Conservation (phyloP, 2,329 filamentous ascomycete species). For the Claviceps arundinis region DNA sequence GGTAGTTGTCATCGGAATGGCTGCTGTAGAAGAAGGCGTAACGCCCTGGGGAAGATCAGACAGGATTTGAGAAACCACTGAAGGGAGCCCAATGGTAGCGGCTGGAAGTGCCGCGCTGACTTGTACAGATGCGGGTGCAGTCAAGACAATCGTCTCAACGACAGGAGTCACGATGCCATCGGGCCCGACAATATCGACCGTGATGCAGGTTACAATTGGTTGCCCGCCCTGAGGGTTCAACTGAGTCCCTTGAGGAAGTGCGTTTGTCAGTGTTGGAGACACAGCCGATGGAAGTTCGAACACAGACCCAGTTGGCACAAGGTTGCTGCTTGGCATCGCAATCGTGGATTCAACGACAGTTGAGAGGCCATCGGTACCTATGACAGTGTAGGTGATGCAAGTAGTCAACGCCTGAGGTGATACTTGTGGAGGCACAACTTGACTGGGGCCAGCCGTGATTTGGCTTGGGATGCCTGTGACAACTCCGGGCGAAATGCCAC, state of each 20-base stretch:
- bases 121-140: constrained; percentile 5
- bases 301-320: constrained; percentile 9
- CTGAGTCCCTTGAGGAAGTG: constrained; percentile 10
- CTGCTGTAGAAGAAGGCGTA: constrained; percentile 6
- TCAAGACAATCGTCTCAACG: constrained; percentile 14
- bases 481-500: constrained; percentile 8
- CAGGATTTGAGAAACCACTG: constrained; percentile 8
- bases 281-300: constrained; percentile 9
- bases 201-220: constrained; percentile 17
- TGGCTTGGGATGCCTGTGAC: constrained; percentile 13
- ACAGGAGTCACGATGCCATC: constrained; percentile 19
- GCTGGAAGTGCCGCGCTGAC: constrained; percentile 6
- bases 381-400: constrained; percentile 17
- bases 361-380: constrained; percentile 16
- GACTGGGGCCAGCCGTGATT: constrained; percentile 7
- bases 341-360: constrained; percentile 20
- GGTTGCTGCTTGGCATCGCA: constrained; percentile 12
- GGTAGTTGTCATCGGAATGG: constrained; percentile 13
- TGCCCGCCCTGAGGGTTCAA: constrained; percentile 6
- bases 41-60: constrained; percentile 12
- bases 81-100: constrained; percentile 9
- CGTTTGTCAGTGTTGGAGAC: constrained; percentile 5
- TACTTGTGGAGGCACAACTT: neutral
- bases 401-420: constrained; percentile 12
- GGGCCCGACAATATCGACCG: constrained; percentile 18